Evolutionary conservation across 2,329 filamentous ascomycete species (phyloP).

Genomic region (Myriangium duriaei): DNA sequence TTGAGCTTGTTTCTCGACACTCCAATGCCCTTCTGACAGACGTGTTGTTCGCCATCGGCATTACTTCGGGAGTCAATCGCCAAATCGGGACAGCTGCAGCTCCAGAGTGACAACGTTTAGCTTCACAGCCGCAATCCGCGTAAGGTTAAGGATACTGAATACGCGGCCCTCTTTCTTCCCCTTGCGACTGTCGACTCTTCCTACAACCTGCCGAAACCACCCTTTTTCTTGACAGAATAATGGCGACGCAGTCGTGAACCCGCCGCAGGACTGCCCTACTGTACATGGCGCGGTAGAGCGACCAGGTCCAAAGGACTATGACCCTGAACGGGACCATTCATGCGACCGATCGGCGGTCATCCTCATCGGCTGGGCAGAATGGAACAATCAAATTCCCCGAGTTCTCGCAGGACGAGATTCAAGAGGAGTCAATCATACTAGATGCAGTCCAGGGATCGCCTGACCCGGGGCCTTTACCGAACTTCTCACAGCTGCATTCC

Average conservation of each 20-base stretch:
- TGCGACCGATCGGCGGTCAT: slow-evolving; percentile 11
- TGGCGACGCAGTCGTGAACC: too few relatives aligned
- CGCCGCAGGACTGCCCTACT: too few relatives aligned
- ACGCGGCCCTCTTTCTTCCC: too few relatives aligned
- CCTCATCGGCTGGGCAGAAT: slow-evolving; percentile 11
- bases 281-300: slow-evolving; percentile 6
- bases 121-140: background rate
- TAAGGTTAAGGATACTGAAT: too few relatives aligned
- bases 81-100: too few relatives aligned
- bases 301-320: slow-evolving; percentile 5
- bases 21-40: too few relatives aligned
- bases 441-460: slow-evolving; percentile 14
- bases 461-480: slow-evolving; percentile 20
- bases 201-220: too few relatives aligned
- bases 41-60: too few relatives aligned
- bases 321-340: slow-evolving; percentile 5
- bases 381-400: slow-evolving; percentile 34
- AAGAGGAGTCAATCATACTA: slow-evolving; percentile 19
- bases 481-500: slow-evolving; percentile 24
- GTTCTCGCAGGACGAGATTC: slow-evolving; percentile 30
- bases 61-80: too few relatives aligned
- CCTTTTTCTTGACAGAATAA: too few relatives aligned
- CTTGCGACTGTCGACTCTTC: too few relatives aligned
- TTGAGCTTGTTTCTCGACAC: too few relatives aligned
- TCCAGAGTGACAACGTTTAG: background rate